Percentiles rank a stretch among this genome's conserved stretches.
These are phyloP conservation scores for Farysia itapuensis DNA, from an alignment of 1,284 basidiomycete genomes.

Conservation along the genomic window DNA sequence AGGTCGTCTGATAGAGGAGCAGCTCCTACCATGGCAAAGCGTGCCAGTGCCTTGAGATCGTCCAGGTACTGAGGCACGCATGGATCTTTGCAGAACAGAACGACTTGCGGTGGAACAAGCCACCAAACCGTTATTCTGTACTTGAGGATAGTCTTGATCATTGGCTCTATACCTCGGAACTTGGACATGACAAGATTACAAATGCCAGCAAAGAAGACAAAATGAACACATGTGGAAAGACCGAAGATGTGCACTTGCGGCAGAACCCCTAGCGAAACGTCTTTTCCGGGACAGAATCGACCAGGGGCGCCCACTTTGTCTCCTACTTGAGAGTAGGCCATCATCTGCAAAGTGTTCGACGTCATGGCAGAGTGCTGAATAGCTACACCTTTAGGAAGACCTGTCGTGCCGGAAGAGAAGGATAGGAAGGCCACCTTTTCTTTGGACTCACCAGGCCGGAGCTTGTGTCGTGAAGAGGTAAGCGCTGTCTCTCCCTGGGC, in stretches of 20 bases:
- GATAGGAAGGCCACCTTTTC: conserved; percentile 62
- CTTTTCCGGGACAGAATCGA: conserved; percentile 40
- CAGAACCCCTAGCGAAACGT: conserved; percentile 42
- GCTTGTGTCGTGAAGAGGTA: conserved; percentile 59
- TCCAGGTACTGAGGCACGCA: conserved; percentile 46
- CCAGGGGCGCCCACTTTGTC: conserved; percentile 17
- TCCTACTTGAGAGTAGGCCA: conserved; percentile 50
- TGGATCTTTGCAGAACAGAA: conserved; percentile 45
- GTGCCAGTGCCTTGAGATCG: conserved; percentile 21
- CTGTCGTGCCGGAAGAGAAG: conserved; percentile 61
- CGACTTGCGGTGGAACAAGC: conserved; percentile 39
- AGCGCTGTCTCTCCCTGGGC: conserved; percentile 61
- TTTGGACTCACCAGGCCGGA: conserved; percentile 69
- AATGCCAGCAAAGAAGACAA: conserved; percentile 52
- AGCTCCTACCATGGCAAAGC: conserved; percentile 50
- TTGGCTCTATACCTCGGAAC: conserved; percentile 47
- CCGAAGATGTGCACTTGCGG: conserved; percentile 53
- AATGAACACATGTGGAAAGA: conserved; percentile 48
- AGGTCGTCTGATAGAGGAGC: conserved; percentile 47
- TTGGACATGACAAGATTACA: conserved; percentile 40
- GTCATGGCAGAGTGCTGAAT: conserved; percentile 52
- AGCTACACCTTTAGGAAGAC: conserved; percentile 59
- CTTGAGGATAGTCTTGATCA: conserved; percentile 46
- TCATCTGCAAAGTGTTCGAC: conserved; percentile 53
- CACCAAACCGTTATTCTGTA: conserved; percentile 53